Evolutionary conservation across 257 asterid species (phyloP).

Genomic region (Verbena officinalis): DNA sequence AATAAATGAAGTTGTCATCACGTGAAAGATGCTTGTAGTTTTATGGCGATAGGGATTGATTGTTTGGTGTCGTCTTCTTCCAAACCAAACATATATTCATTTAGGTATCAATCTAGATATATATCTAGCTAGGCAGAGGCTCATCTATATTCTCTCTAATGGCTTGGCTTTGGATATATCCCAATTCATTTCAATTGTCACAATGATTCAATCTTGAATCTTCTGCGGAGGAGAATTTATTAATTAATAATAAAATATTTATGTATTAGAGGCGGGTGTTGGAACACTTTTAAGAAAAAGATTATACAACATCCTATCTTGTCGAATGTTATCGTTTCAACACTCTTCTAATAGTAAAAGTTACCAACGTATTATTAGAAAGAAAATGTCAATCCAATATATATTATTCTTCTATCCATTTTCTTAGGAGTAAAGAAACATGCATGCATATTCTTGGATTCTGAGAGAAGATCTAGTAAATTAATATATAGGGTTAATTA

Average conservation of each 20-base stretch:
- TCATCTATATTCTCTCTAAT: constrained; percentile 22
- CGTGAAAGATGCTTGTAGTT: constrained; percentile 61
- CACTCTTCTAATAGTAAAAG: no score
- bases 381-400: not conserved
- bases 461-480: not conserved
- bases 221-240: not conserved
- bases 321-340: no score
- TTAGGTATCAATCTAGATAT: no score
- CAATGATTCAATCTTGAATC: constrained; percentile 37
- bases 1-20: constrained; percentile 51
- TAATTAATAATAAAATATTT: no score
- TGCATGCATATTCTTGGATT: constrained; percentile 18
- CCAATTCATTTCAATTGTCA: constrained; percentile 18
- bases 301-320: no score
- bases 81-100: constrained; percentile 26
- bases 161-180: constrained; percentile 38
- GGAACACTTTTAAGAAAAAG: no score
- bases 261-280: no score
- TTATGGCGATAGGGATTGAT: constrained; percentile 38
- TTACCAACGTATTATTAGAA: no score
- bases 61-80: constrained; percentile 47
- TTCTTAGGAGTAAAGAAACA: not conserved
- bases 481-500: no score
- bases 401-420: not conserved
- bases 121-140: no score